These are phyloP conservation scores for Aspergillus homomorphus DNA, from an alignment of 495 filamentous ascomycete genomes.

Conservation along the genomic window DNA sequence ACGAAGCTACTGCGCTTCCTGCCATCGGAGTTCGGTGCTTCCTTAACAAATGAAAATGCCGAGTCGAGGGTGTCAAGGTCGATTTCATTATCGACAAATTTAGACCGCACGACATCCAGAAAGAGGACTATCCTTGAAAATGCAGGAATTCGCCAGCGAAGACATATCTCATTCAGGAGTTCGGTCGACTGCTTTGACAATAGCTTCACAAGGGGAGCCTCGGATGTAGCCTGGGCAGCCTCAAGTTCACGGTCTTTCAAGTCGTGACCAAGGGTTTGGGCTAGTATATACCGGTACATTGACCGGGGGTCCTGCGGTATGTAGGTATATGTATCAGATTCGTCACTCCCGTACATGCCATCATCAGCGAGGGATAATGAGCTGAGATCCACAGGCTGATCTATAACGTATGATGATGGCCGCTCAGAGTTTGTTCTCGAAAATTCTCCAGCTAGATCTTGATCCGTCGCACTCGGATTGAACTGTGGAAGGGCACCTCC, in stretches of 20 bases:
- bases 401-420: constrained; percentile 62
- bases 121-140: constrained; percentile 78
- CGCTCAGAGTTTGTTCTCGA: constrained; percentile 52
- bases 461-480: constrained; percentile 38
- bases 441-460: constrained; percentile 49
- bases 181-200: constrained; percentile 81
- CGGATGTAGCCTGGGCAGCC: constrained; percentile 50
- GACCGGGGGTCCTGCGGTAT: constrained; percentile 82
- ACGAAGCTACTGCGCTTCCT: constrained; percentile 50
- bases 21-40: constrained; percentile 52
- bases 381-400: constrained; percentile 76
- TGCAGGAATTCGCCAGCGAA: constrained; percentile 87
- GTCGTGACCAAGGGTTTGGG: constrained; percentile 69
- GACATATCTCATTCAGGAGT: constrained; percentile 76
- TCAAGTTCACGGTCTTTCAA: constrained; percentile 55
- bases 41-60: constrained; percentile 78
- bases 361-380: constrained; percentile 63
- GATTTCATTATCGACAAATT: constrained; percentile 84
- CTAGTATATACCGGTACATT: constrained; percentile 74
- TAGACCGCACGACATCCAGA: constrained; percentile 78
- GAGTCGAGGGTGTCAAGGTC: constrained; percentile 75
- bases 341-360: constrained; percentile 32
- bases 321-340: constrained; percentile 71
- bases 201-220: constrained; percentile 55
- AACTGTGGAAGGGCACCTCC: constrained; percentile 50